Conservation (phyloP, 345 rosid genomes). For the Bruguiera parviflora region DNA sequence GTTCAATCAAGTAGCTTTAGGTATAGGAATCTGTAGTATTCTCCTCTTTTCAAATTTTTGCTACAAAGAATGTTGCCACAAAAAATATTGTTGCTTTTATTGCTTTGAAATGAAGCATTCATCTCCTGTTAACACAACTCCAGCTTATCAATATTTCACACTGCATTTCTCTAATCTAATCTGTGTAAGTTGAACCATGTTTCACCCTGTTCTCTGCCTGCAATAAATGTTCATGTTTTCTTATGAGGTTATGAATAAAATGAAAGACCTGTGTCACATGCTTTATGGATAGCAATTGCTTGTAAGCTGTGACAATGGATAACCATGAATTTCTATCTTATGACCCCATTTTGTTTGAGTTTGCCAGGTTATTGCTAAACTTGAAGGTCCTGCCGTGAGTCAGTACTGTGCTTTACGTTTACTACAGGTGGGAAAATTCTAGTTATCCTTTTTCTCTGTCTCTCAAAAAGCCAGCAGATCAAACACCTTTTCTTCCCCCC, state of each 20-base stretch:
- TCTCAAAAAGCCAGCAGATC: too few species aligned
- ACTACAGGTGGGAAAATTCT: conserved; percentile 56
- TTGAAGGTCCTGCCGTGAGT: conserved; percentile 97
- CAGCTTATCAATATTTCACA: too few species aligned
- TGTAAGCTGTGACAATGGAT: background rate
- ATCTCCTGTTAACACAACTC: background rate
- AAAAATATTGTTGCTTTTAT: background rate
- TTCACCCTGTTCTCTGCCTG: too few species aligned
- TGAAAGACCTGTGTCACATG: background rate
- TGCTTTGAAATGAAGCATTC: background rate
- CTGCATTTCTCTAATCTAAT: too few species aligned
- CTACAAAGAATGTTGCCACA: background rate
- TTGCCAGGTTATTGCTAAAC: conserved; percentile 87
- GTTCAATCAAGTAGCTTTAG: background rate
- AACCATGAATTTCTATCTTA: background rate
- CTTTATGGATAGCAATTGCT: background rate
- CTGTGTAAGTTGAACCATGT: too few species aligned
- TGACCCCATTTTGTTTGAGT: conserved; percentile 14
- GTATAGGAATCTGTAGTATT: background rate
- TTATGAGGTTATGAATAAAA: background rate
- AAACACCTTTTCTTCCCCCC: too few species aligned
- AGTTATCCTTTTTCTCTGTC: background rate
- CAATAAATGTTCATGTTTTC: background rate
- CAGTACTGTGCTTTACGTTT: conserved; percentile 94
- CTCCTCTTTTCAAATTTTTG: background rate